Evolutionary conservation across 2,329 filamentous ascomycete species (phyloP), one percentile per base, ranked within the genome.

Genomic region (Scytalidium sp.): DNA sequence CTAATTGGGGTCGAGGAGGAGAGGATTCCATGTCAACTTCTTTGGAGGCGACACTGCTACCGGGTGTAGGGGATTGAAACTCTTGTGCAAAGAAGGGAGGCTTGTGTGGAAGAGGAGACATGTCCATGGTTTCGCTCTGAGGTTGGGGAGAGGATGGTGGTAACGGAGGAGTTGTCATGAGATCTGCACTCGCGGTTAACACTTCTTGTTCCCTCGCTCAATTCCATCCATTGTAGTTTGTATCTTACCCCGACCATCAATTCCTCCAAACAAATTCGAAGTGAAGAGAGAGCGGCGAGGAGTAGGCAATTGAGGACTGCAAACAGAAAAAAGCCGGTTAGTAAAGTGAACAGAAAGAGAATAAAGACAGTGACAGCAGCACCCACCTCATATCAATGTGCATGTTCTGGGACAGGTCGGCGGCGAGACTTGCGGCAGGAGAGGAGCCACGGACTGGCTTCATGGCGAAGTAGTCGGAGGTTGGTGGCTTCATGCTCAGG

Each of bases 381-480:
- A 60, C n/a, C n/a, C 76, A 97, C 93, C 92, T 97, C 65, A 87
- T 90, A 70, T 97, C 92, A 67, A 97, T 88, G 67, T 93, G 88
- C 68, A 97, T 96, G 75, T 97, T 99, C 67, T 96, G 91, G 51
- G 92, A 97, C 61, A 97, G 79, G 71, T 99, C 94, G 54, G 91
- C 92, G 40, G 92, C 93, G 60, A 99, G 75, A 64, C 90, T 96
- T 46, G 90, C 85, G 29, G 91, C 92, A 5, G 94, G 94, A 50
- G 94, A 99, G 19, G 92, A 96, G 44, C 90, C 90, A 59, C 84
- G 83, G 62, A 90, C 76, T 46, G 87, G 80, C 66, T 89, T 91
- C 61, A 88, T 70, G 62, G 79, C 85, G 74, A 97, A 96, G 74
- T 94, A 96, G 69, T 96, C 92, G 29, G 77, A 68, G 39, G 73